Conservation (phyloP, 2,329 filamentous ascomycete genomes). For the Aspergillus felis region DNA sequence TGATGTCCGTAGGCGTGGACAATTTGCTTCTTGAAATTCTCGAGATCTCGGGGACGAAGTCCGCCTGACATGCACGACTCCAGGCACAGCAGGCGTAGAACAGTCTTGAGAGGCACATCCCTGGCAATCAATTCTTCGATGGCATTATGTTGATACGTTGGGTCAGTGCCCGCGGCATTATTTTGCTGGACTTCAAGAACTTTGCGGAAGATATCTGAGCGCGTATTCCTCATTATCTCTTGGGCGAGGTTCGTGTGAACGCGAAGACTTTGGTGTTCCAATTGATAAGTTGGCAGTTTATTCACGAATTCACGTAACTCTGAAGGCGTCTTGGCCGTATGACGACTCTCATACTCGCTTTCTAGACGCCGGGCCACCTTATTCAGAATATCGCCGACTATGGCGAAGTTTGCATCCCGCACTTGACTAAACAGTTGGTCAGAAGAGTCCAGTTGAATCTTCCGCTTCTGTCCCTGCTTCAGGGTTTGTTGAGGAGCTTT, state of each 20-base stretch:
- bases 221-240: conserved; percentile 90
- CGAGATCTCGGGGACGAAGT: conserved; percentile 81
- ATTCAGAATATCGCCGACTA: conserved; percentile 84
- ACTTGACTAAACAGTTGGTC: conserved; percentile 86
- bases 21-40: conserved; percentile 81
- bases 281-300: conserved; percentile 85
- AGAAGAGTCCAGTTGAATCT: conserved; percentile 81
- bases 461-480: conserved; percentile 72
- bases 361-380: conserved; percentile 83
- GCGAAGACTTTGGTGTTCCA: conserved; percentile 88
- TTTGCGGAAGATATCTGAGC: conserved; percentile 82
- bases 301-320: conserved; percentile 95
- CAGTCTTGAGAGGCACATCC: conserved; percentile 72
- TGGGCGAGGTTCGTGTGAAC: conserved; percentile 89
- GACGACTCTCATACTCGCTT: conserved; percentile 82
- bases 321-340: conserved; percentile 79
- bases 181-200: conserved; percentile 94
- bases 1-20: conserved; percentile 93
- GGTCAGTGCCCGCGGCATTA: conserved; percentile 83
- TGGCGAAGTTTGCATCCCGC: conserved; percentile 89
- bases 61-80: conserved; percentile 89
- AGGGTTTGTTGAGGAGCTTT: conserved; percentile 44
- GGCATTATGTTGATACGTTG: conserved; percentile 79
- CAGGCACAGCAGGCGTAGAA: conserved; percentile 81
- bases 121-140: conserved; percentile 95